These are phyloP conservation scores for Cladochytrium replicatum DNA, from an alignment of 192 early-diverging fungal genomes.

Conservation along the genomic window DNA sequence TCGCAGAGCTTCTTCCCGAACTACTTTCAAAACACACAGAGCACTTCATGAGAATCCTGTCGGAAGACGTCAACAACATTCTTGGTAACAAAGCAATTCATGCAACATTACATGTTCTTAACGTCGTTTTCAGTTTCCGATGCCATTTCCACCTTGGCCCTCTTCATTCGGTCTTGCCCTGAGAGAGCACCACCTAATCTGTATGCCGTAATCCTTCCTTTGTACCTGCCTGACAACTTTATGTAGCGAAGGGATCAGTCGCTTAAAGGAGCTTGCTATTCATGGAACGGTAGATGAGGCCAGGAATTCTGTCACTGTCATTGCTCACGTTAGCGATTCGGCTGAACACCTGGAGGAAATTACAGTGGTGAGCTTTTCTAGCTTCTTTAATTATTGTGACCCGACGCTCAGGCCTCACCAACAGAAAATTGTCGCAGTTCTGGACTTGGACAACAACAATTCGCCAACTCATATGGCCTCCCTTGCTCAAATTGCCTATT, in stretches of 20 bases:
- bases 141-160: conserved; percentile 53
- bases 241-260: too few relatives aligned
- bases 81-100: conserved; percentile 31
- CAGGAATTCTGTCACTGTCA: too few relatives aligned
- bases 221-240: conserved; percentile 15
- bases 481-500: conserved; percentile 51
- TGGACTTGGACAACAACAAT: conserved; percentile 18
- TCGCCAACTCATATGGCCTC: conserved; percentile 38
- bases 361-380: too few relatives aligned
- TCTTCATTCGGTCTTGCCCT: conserved; percentile 49
- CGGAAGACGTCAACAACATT: conserved; percentile 24
- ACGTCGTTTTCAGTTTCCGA: conserved; percentile 21
- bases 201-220: neutral
- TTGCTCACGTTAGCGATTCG: too few relatives aligned
- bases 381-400: too few relatives aligned
- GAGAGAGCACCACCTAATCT: conserved; percentile 24
- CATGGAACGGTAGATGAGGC: too few relatives aligned
- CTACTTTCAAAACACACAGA: conserved; percentile 46
- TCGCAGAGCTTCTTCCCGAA: conserved; percentile 45
- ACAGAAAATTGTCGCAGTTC: conserved; percentile 17
- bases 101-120: neutral
- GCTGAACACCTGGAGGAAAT: too few relatives aligned
- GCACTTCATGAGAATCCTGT: conserved; percentile 32
- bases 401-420: too few relatives aligned
- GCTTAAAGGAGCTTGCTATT: too few relatives aligned